These are phyloP conservation scores for Globisporangium spiculum DNA, from an alignment of 352 stramenopile species.

Conservation along the genomic window DNA sequence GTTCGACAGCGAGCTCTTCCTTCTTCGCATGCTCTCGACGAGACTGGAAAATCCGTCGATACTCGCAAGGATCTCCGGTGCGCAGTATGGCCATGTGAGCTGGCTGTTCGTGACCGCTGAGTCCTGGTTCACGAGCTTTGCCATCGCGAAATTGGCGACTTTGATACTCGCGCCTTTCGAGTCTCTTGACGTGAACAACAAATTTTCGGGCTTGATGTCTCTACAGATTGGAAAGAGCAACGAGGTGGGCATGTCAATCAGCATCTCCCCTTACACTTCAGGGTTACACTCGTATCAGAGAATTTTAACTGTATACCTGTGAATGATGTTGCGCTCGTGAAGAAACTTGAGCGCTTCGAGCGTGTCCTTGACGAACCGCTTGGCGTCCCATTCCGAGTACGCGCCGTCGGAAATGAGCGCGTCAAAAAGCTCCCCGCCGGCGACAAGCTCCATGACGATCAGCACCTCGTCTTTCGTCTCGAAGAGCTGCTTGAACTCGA, in stretches of 20 bases:
- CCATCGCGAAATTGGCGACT: slow-evolving; percentile 82
- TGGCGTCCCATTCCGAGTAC: slow-evolving; percentile 74
- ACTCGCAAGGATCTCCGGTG: slow-evolving; percentile 57
- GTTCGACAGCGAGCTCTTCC: slow-evolving; percentile 8
- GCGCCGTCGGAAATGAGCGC: slow-evolving; percentile 65
- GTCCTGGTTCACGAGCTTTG: slow-evolving; percentile 47
- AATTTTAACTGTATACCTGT: slow-evolving; percentile 31
- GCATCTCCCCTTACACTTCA: background rate
- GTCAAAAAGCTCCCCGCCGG: slow-evolving; percentile 68
- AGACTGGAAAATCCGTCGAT: slow-evolving; percentile 10
- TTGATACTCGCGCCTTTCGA: slow-evolving; percentile 70
- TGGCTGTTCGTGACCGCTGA: slow-evolving; percentile 15
- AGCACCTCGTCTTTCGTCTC: slow-evolving; percentile 49
- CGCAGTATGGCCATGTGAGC: slow-evolving; percentile 63
- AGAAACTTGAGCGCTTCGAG: slow-evolving; percentile 60
- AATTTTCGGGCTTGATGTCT: slow-evolving; percentile 84
- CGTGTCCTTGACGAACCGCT: slow-evolving; percentile 44
- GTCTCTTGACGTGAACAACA: slow-evolving; percentile 74
- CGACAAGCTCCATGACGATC: slow-evolving; percentile 57
- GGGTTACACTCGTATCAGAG: background rate
- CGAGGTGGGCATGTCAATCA: slow-evolving; percentile 13
- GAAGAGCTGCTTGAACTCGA: slow-evolving; percentile 47
- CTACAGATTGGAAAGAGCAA: slow-evolving; percentile 20
- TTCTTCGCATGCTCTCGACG: slow-evolving; percentile 17
- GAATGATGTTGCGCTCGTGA: slow-evolving; percentile 66